A percentile compares a stretch with the other conserved stretches of the same genome.
phyloP scores from a whole-genome alignment of 495 filamentous ascomycete genomes.

The Aspergillus avenaceus region DNA sequence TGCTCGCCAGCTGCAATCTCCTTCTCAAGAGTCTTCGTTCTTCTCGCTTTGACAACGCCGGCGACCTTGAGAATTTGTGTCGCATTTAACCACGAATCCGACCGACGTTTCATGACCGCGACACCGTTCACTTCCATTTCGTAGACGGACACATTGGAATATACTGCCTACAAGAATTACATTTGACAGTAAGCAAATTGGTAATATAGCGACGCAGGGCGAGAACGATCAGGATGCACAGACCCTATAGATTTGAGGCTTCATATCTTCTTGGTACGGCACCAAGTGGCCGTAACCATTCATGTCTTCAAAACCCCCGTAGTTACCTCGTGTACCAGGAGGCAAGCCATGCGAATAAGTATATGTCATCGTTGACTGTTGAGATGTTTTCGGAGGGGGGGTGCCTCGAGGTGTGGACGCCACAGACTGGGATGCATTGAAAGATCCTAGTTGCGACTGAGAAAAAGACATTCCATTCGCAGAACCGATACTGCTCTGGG shows the following conservation, averaged over 20 bases:
- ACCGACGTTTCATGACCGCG: constrained; percentile 89
- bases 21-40: constrained; percentile 96
- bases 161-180: constrained; percentile 80
- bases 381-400: constrained; percentile 43
- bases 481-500: constrained; percentile 39
- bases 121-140: constrained; percentile 94
- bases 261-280: constrained; percentile 49
- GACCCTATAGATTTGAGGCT: constrained; percentile 77
- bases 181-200: no score
- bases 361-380: constrained; percentile 41
- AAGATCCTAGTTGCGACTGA: constrained; percentile 45
- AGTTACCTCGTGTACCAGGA: constrained; percentile 30
- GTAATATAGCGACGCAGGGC: no score
- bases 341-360: constrained; percentile 37
- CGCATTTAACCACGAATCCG: constrained; percentile 90
- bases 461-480: constrained; percentile 38
- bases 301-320: constrained; percentile 41
- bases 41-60: constrained; percentile 91
- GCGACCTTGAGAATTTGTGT: constrained; percentile 96
- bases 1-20: constrained; percentile 94
- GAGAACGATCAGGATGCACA: constrained; percentile 13
- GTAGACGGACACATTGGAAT: constrained; percentile 92
- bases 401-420: constrained; percentile 52
- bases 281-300: constrained; percentile 48
- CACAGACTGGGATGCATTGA: constrained; percentile 49